phyloP scores from a whole-genome alignment of 306 rosid genomes.

The barrel medic (Medicago truncatula) region DNA sequence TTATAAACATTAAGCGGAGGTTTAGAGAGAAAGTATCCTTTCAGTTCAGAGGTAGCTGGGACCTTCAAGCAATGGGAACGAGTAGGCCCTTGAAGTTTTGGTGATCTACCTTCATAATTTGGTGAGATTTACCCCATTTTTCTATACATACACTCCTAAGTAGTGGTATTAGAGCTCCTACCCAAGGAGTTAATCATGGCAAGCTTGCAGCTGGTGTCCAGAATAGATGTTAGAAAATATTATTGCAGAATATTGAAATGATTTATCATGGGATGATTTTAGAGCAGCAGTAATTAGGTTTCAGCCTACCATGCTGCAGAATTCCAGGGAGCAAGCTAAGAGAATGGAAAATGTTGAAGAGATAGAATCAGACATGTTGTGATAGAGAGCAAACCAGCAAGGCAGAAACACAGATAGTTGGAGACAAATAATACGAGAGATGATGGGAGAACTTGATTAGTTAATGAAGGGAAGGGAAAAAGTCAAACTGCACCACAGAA shows the following conservation, averaged over 20 bases:
- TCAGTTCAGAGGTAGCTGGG: background rate
- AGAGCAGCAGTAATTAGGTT: background rate
- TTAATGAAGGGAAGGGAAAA: background rate
- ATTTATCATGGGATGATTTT: background rate
- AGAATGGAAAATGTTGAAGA: slow-evolving; percentile 4
- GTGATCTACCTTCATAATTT: background rate
- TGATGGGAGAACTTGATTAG: slow-evolving; percentile 1
- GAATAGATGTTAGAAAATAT: slow-evolving; percentile 12
- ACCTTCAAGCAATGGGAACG: background rate
- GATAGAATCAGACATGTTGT: background rate
- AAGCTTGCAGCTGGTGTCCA: background rate
- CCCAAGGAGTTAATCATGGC: slow-evolving; percentile 1
- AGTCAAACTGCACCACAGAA: background rate
- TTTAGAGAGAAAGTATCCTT: background rate
- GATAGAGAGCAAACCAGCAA: background rate
- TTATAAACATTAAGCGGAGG: background rate
- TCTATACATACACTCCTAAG: background rate
- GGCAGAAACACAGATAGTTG: background rate
- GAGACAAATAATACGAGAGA: background rate
- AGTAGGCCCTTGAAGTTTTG: background rate
- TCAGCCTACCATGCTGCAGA: background rate
- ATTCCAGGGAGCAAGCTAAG: background rate
- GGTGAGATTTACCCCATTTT: slow-evolving; percentile 1
- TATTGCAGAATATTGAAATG: slow-evolving; percentile 3
- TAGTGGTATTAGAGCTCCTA: background rate